These are phyloP conservation scores for Pelargonium nanum DNA, from an alignment of 345 rosid species.

Conservation along the genomic window DNA sequence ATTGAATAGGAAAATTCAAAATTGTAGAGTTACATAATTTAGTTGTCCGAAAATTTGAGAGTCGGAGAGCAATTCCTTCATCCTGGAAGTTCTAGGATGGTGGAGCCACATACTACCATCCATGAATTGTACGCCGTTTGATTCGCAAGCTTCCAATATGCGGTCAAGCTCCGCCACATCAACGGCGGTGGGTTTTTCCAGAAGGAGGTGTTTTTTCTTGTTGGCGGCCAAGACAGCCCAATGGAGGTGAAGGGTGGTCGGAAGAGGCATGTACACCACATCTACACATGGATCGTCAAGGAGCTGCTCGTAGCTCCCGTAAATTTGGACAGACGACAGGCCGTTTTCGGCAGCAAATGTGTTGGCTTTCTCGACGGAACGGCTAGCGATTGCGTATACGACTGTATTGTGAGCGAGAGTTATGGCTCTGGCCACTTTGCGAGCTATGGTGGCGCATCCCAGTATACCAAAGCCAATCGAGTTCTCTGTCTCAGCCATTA, in stretches of 20 bases:
- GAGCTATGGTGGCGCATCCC: constrained; percentile 46
- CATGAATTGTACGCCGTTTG: constrained; percentile 66
- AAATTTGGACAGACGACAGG: constrained; percentile 20
- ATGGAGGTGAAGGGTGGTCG: constrained; percentile 33
- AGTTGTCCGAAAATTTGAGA: constrained; percentile 34
- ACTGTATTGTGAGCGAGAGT: constrained; percentile 32
- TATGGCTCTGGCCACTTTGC: constrained; percentile 50
- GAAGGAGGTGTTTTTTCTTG: constrained; percentile 47
- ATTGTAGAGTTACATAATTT: constrained; percentile 8
- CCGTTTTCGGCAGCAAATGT: constrained; percentile 35
- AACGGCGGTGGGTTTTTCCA: constrained; percentile 59
- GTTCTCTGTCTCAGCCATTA: constrained; percentile 28
- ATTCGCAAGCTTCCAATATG: constrained; percentile 48
- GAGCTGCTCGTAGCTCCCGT: constrained; percentile 50
- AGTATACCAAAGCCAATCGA: constrained; percentile 48
- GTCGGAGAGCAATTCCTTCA: constrained; percentile 38
- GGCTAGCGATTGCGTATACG: constrained; percentile 44
- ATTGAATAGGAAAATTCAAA: background rate
- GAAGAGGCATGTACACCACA: constrained; percentile 55
- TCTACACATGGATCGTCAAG: constrained; percentile 44
- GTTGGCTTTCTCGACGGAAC: constrained; percentile 45
- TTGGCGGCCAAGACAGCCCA: constrained; percentile 55
- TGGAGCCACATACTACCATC: constrained; percentile 73
- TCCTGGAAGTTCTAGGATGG: constrained; percentile 48
- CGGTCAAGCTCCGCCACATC: constrained; percentile 42